Conservation (phyloP, 129 eudicot genomes). For the Tanacetum coccineum region DNA sequence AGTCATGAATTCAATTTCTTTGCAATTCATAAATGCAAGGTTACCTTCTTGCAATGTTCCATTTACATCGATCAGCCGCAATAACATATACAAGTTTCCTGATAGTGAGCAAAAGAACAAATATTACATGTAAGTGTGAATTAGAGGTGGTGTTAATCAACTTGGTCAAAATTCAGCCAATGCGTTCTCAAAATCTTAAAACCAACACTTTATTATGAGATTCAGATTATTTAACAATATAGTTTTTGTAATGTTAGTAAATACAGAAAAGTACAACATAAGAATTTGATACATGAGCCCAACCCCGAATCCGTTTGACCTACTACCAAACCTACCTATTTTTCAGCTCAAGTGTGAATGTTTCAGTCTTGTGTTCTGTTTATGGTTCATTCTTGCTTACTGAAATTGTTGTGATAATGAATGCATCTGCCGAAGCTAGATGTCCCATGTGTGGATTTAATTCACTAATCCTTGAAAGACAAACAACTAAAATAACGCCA, state of each 20-base stretch:
- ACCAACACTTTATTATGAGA: too few species aligned
- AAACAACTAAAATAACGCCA: too few species aligned
- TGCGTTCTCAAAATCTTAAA: neutral
- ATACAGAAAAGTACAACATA: too few species aligned
- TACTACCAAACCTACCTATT: too few species aligned
- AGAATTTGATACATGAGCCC: neutral
- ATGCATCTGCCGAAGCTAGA: constrained; percentile 95
- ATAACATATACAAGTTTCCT: constrained; percentile 93
- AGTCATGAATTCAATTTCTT: too few species aligned
- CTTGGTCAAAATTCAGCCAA: neutral
- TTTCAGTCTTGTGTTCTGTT: too few species aligned
- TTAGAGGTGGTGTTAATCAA: neutral
- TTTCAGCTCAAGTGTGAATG: neutral
- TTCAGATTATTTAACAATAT: too few species aligned
- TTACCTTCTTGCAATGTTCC: too few species aligned
- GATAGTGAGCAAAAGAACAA: constrained; percentile 16
- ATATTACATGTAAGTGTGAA: neutral
- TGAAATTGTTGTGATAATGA: constrained; percentile 82
- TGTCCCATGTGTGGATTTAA: too few species aligned
- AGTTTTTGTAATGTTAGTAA: too few species aligned
- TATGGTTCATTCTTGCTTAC: constrained; percentile 51
- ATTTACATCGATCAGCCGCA: constrained; percentile 87
- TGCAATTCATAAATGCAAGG: too few species aligned
- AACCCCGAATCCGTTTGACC: neutral
- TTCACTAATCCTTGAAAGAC: too few species aligned